phyloP scores from a whole-genome alignment of 345 rosid genomes.

The Geranium rotundifolium region DNA sequence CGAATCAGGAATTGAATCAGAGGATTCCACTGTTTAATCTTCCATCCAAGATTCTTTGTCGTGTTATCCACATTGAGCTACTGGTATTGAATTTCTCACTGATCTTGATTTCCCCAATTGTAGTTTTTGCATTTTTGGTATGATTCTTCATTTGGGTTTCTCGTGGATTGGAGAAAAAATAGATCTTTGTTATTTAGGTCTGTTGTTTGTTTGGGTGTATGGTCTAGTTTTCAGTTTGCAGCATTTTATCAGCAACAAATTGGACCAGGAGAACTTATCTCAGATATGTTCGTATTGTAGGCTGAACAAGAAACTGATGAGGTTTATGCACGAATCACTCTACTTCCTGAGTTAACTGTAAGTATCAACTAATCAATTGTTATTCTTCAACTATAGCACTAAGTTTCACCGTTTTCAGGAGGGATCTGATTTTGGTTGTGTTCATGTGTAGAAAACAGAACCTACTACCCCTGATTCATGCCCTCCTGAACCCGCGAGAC shows the following conservation, averaged over 20 bases:
- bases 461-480: slow-evolving; percentile 42
- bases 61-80: slow-evolving; percentile 54
- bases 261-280: slow-evolving; percentile 2
- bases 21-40: slow-evolving; percentile 56
- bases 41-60: slow-evolving; percentile 74
- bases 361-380: slow-evolving; percentile 16
- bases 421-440: not conserved
- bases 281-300: slow-evolving; percentile 24
- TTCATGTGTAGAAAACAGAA: slow-evolving; percentile 36
- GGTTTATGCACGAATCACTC: slow-evolving; percentile 84
- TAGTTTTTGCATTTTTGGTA: not conserved
- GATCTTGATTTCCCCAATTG: not conserved
- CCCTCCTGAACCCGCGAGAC: slow-evolving; percentile 32
- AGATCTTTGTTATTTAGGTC: not conserved
- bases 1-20: slow-evolving; percentile 65
- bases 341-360: slow-evolving; percentile 56
- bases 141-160: slow-evolving; percentile 1
- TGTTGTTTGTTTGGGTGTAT: not conserved
- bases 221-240: not conserved
- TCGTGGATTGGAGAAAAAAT: not conserved
- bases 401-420: not conserved
- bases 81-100: slow-evolving; percentile 46
- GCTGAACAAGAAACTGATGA: slow-evolving; percentile 96
- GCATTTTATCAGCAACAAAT: not conserved
- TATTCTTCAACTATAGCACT: slow-evolving; percentile 1